A percentile compares a stretch with the other conserved stretches of the same genome.
phyloP scores from a whole-genome alignment of 2,329 filamentous ascomycete species.

The Corniculantispora saksenae region DNA sequence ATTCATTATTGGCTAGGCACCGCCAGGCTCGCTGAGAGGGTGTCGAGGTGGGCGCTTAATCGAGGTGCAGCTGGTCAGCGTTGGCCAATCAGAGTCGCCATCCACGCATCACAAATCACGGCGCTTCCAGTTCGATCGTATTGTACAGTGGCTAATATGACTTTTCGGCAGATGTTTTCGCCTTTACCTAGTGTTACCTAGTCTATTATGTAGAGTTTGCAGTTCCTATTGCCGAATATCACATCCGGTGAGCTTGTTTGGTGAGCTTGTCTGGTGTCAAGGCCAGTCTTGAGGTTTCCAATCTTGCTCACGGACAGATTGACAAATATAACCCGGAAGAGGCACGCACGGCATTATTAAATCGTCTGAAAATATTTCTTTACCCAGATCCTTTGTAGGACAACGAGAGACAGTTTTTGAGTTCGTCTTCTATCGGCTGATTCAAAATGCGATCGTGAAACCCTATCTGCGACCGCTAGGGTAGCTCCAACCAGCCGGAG shows the following conservation, averaged over 20 bases:
- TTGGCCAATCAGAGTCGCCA: conserved; percentile 6
- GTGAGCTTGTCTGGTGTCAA: too few relatives aligned
- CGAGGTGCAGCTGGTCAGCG: not conserved
- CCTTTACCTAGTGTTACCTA: not conserved
- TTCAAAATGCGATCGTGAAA: conserved; percentile 9
- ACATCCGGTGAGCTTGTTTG: too few relatives aligned
- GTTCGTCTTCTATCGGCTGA: not conserved
- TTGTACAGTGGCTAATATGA: not conserved
- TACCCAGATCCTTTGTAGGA: not conserved
- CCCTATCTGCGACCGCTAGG: conserved; percentile 12
- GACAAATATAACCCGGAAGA: not conserved
- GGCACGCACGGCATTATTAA: not conserved
- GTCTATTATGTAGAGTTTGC: too few relatives aligned
- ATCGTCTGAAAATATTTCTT: not conserved
- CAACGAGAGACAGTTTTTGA: not conserved
- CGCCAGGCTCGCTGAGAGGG: not conserved
- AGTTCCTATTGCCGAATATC: too few relatives aligned
- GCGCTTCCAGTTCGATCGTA: conserved; percentile 8
- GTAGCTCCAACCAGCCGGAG: not conserved
- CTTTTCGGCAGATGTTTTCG: not conserved
- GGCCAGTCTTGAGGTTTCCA: too few relatives aligned
- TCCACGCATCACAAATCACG: not conserved
- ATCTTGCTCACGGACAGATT: too few relatives aligned
- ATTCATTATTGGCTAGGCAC: not conserved
- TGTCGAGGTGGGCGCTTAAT: conserved; percentile 11